Base-by-base conservation (phyloP, 306 rosid genomes). In the Fragaria vesca region DNA sequence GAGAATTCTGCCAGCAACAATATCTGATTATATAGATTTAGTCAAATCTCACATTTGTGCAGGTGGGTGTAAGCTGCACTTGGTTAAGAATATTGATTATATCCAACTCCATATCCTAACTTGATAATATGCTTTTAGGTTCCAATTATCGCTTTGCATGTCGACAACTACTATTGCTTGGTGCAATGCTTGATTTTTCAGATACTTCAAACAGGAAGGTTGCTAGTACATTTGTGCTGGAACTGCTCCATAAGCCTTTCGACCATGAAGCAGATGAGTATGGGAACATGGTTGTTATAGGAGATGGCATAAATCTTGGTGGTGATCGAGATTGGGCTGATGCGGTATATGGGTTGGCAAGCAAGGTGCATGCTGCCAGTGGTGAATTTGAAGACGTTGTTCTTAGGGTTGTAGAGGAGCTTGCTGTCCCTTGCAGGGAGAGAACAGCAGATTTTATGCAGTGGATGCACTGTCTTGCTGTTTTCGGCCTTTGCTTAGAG, bases 281-380 rank as follows among this genome's bases (percentile, higher is more conserved):
- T 80, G 97, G 93, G 70, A 88, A 89, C 85, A 67, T 86, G 81
- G 89, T 95, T 79, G 89, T 95, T 80, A 82, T 89, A 24, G 99
- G 99, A 77, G 99, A 93, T 80, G 97, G 99, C 50, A 77, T 95
- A 77, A 95, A 87, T 86, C 90, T 95, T 85, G 93, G 99, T 69
- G 99, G 99, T 45, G 97, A 95, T 74, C 80, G 79, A 88, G 97
- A 88, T 69, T 95, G 99, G 99, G 93, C 97, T 57, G 88, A 86
- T 75, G 90, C 97, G 11, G 90, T 93, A 28, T 87, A 92, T 83
- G 78, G 85, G 57, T 83, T 95, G 76, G 94, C 87, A 73, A 88
- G 78, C 76, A 95, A 81, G 90, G 99, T 95, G 77, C 94, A 89
- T 81, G 92, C 97, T 45, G 78, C 90, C 62, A 72, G 81, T 48